Percentiles rank a stretch among this genome's conserved stretches.
Conservation (phyloP, 805 yeast genomes). For the Starmerella roubikii region DNA sequence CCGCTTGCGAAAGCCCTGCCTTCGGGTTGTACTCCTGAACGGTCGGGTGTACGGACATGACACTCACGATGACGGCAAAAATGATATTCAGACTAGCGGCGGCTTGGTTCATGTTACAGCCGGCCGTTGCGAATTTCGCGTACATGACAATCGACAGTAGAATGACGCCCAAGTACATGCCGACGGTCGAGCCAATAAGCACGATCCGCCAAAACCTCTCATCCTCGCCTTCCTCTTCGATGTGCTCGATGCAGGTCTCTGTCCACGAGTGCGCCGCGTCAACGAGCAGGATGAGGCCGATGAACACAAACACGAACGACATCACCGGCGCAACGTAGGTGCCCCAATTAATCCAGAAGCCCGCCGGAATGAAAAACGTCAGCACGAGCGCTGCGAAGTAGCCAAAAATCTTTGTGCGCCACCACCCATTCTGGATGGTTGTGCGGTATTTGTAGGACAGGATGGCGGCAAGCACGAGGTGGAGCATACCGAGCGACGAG, state of each 20-base stretch:
- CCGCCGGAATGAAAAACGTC: conserved; percentile 70
- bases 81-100: conserved; percentile 69
- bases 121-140: conserved; percentile 62
- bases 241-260: conserved; percentile 80
- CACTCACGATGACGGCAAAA: conserved; percentile 49
- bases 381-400: conserved; percentile 44
- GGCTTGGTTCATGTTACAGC: conserved; percentile 80
- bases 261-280: conserved; percentile 99
- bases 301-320: conserved; percentile 72
- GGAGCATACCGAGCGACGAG: conserved; percentile 73
- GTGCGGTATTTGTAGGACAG: conserved; percentile 62
- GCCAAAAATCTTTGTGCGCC: conserved; percentile 49
- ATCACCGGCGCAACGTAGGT: conserved; percentile 75
- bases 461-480: conserved; percentile 52
- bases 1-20: conserved; percentile 92
- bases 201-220: conserved; percentile 59
- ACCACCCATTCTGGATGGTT: conserved; percentile 72
- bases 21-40: conserved; percentile 88
- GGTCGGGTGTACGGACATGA: conserved; percentile 60
- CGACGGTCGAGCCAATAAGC: conserved; percentile 71
- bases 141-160: conserved; percentile 69
- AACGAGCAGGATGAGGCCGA: conserved; percentile 78
- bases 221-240: conserved; percentile 60
- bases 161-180: conserved; percentile 67
- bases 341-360: conserved; percentile 79